Base-by-base conservation (phyloP, 2,329 filamentous ascomycete species). In the Thelonectria rubi region DNA sequence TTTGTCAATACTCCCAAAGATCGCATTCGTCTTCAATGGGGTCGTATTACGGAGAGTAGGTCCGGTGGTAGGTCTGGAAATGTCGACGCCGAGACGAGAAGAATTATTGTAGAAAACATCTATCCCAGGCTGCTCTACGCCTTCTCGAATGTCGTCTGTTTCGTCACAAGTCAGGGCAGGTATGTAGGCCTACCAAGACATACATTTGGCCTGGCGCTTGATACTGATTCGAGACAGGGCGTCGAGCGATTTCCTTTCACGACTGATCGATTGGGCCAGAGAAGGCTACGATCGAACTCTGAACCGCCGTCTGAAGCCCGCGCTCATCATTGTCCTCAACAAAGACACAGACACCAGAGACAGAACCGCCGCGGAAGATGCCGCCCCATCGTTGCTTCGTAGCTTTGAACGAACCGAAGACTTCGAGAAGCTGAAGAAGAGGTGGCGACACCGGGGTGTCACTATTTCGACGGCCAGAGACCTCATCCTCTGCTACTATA, bases 101-200 rank as follows among this genome's bases (percentile, higher is more conserved):
- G 56, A 1, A 48, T 17, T 1, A 46, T 66, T 6, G 58, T 64
- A 0, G 26, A 58, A 12, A 21, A 55, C 12, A 5, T 66, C 1
- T 66, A 65, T 15, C 64, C 64, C 0, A 58, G 62, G 14, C 14
- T 66, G 15, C 58, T 66, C 1, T 66, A 66, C 14, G 62, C 58
- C 0, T 66, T 65, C 24, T 66, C 64, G 0, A 59, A 66, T 15
- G 51, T 65, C 0, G 32, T 65, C 7, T 64, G 62, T 12, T 66
- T 63, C n/a, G 62, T 66, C 4, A 58, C 64, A 2, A 56, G 39
- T 0, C 64, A 66, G 14, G 30, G 48, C 14, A 66, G 56, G 58
- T 60, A 42, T n/a, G 50, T 53, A n/a, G 7, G 17, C 5, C 10
- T 21, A 5, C 24, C 17, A n/a, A n/a, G 42, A 45, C 8, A 9